These are phyloP conservation scores for Teratosphaeria epicoccoides DNA, from an alignment of 2,329 filamentous ascomycete genomes.

Conservation along the genomic window DNA sequence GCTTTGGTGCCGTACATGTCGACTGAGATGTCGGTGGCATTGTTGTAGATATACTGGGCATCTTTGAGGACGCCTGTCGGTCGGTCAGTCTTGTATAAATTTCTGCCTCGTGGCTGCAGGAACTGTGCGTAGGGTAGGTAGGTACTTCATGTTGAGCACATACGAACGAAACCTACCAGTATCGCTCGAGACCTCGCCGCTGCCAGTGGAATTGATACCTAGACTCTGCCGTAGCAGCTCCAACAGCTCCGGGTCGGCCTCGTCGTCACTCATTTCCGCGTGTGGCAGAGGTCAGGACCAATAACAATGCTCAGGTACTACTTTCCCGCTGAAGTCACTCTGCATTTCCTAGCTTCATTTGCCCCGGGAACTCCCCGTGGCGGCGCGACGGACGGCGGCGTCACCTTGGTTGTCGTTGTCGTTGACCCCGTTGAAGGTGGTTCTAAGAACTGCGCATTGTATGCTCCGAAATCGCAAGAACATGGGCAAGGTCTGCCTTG, in stretches of 20 bases:
- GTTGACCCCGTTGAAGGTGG: too few relatives aligned
- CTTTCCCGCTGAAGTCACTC: too few relatives aligned
- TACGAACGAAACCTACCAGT: slow-evolving; percentile 20
- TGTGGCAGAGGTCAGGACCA: background rate
- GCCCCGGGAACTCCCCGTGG: background rate
- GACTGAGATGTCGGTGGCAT: slow-evolving; percentile 83
- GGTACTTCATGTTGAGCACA: too few relatives aligned
- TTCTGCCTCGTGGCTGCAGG: too few relatives aligned
- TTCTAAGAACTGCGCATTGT: too few relatives aligned
- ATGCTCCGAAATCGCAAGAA: too few relatives aligned
- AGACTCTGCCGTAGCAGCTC: slow-evolving; percentile 76
- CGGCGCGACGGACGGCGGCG: too few relatives aligned
- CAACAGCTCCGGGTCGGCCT: slow-evolving; percentile 77
- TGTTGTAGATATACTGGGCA: slow-evolving; percentile 81
- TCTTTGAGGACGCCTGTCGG: slow-evolving; percentile 61
- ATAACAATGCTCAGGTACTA: too few relatives aligned
- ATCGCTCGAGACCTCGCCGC: slow-evolving; percentile 19
- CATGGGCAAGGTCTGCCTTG: too few relatives aligned
- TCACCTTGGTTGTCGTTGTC: too few relatives aligned
- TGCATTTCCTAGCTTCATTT: background rate
- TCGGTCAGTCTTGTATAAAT: background rate
- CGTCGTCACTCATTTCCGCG: slow-evolving; percentile 88
- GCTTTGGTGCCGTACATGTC: slow-evolving; percentile 72
- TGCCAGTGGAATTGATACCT: slow-evolving; percentile 27
- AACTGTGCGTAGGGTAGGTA: too few relatives aligned